phyloP scores from a whole-genome alignment of 805 yeast genomes.

The Sugiyamaella mastotermitis region DNA sequence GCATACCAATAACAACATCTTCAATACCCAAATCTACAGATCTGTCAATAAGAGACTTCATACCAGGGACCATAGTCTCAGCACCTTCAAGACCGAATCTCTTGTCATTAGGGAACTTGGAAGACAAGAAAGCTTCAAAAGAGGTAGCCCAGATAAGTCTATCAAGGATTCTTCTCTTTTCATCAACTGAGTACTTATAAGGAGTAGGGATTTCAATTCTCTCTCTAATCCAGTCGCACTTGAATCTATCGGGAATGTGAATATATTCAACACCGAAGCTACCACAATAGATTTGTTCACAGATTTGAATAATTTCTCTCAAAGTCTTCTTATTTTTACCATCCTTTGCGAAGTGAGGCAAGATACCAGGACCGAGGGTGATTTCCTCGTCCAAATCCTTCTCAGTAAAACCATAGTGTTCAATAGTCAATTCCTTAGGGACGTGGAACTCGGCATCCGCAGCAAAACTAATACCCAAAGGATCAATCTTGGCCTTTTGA shows the following conservation, averaged over 20 bases:
- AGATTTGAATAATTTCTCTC: slow-evolving; percentile 66
- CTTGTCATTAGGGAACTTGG: slow-evolving; percentile 97
- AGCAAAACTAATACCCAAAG: slow-evolving; percentile 86
- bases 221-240: slow-evolving; percentile 98
- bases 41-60: slow-evolving; percentile 90
- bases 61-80: slow-evolving; percentile 93
- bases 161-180: slow-evolving; percentile 94
- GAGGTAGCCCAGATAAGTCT: slow-evolving; percentile 95
- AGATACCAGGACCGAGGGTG: slow-evolving; percentile 94
- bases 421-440: slow-evolving; percentile 87
- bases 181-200: slow-evolving; percentile 73
- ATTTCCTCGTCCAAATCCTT: slow-evolving; percentile 77
- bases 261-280: slow-evolving; percentile 91
- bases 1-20: slow-evolving; percentile 98
- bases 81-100: slow-evolving; percentile 99
- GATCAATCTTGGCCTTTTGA: slow-evolving; percentile 90
- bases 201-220: slow-evolving; percentile 91
- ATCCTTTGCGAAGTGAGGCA: slow-evolving; percentile 77
- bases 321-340: slow-evolving; percentile 64
- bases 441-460: slow-evolving; percentile 31
- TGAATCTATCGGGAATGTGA: slow-evolving; percentile 90
- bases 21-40: slow-evolving; percentile 83
- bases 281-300: slow-evolving; percentile 83
- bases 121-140: slow-evolving; percentile 85
- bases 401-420: slow-evolving; percentile 86